phyloP scores from a whole-genome alignment of 495 filamentous ascomycete species.

The Trichoderma reesei region DNA sequence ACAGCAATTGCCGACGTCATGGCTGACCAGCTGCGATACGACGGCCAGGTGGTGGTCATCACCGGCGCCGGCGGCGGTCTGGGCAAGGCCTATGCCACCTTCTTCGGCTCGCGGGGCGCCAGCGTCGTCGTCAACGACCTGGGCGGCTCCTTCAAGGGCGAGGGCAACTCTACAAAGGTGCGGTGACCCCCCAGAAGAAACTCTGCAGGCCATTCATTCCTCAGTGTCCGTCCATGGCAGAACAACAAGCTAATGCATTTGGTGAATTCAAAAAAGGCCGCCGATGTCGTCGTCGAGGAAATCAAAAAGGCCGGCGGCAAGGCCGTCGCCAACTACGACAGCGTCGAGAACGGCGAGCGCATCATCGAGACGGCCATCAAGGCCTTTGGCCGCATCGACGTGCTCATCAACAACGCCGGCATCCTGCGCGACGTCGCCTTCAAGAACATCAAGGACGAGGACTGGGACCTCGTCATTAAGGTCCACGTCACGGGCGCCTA shows the following conservation, averaged over 20 bases:
- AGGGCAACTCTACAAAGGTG: constrained; percentile 81
- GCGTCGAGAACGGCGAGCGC: constrained; percentile 83
- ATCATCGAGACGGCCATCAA: constrained; percentile 97
- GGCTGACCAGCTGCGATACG: constrained; percentile 74
- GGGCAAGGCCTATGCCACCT: constrained; percentile 83
- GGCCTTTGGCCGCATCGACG: constrained; percentile 83
- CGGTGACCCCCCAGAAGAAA: constrained; percentile 11
- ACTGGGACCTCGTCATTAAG: constrained; percentile 91
- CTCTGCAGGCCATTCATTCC: too few species aligned
- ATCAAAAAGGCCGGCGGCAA: constrained; percentile 89
- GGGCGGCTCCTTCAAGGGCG: constrained; percentile 87
- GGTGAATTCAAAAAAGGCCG: constrained; percentile 47
- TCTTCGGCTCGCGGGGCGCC: constrained; percentile 86
- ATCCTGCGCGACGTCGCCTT: constrained; percentile 95
- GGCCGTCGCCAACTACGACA: constrained; percentile 97
- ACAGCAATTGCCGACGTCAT: constrained; percentile 28
- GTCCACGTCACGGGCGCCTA: constrained; percentile 94
- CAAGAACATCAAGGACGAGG: constrained; percentile 96
- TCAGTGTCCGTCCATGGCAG: too few species aligned
- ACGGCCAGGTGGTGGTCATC: constrained; percentile 93
- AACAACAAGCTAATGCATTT: too few species aligned
- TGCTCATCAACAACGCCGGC: constrained; percentile 96
- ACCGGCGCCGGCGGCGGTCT: constrained; percentile 94
- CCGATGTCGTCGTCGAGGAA: constrained; percentile 91
- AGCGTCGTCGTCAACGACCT: constrained; percentile 98